Conservation (phyloP, 1,284 basidiomycete species). For the Agaricales sp. region DNA sequence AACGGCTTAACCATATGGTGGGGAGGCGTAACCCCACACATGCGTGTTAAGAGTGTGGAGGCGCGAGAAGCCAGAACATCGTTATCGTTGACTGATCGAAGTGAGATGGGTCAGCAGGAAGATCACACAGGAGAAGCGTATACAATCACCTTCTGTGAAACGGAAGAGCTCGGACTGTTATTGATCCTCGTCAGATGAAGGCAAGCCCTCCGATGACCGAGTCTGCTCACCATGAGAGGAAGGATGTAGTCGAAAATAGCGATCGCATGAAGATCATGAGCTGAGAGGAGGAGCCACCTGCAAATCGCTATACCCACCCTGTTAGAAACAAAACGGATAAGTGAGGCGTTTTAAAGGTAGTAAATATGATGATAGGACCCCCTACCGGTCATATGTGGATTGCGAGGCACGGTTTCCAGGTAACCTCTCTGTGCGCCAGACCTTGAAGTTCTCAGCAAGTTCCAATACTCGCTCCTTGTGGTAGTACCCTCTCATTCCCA, state of each 20-base stretch:
- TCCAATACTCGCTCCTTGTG: slow-evolving; percentile 48
- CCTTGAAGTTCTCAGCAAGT: slow-evolving; percentile 52
- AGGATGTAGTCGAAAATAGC: slow-evolving; percentile 74
- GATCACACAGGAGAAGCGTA: slow-evolving; percentile 4
- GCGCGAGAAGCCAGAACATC: slow-evolving; percentile 53
- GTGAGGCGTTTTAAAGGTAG: slow-evolving; percentile 5
- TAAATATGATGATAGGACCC: slow-evolving; percentile 6
- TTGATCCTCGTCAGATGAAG: slow-evolving; percentile 7
- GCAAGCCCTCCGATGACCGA: slow-evolving; percentile 1
- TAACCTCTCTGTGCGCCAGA: slow-evolving; percentile 59
- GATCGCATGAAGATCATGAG: slow-evolving; percentile 69
- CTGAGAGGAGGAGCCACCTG: slow-evolving; percentile 64
- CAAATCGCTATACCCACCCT: slow-evolving; percentile 59
- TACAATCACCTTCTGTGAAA: slow-evolving; percentile 49
- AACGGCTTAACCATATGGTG: slow-evolving; percentile 45
- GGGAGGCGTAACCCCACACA: slow-evolving; percentile 67
- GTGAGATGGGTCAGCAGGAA: slow-evolving; percentile 3
- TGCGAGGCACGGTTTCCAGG: slow-evolving; percentile 70
- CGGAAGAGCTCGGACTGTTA: slow-evolving; percentile 59
- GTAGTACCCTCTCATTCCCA: slow-evolving; percentile 65
- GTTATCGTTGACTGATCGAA: slow-evolving; percentile 53
- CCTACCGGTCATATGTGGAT: slow-evolving; percentile 73
- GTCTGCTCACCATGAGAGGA: slow-evolving; percentile 52
- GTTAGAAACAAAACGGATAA: slow-evolving; percentile 6
- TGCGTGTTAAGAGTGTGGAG: slow-evolving; percentile 51